Conservation (phyloP, 106 monocot species). For the Narthecium ossifragum region DNA sequence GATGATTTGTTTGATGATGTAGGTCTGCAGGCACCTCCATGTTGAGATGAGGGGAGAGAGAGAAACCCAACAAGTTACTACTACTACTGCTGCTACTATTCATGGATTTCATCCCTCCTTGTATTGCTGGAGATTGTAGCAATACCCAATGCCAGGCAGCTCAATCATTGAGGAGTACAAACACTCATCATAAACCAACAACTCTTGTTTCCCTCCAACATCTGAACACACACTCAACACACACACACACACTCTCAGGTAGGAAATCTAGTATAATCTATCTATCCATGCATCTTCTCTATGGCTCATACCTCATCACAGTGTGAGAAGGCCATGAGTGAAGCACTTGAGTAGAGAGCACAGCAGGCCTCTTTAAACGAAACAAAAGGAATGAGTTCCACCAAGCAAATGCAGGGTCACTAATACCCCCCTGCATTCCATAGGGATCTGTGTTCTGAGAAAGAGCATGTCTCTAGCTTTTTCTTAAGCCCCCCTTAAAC, state of each 20-base stretch:
- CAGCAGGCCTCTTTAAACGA: conserved; percentile 17
- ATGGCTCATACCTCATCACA: no score
- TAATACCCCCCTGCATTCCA: conserved; percentile 37
- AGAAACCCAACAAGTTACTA: conserved; percentile 82
- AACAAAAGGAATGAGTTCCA: conserved; percentile 30
- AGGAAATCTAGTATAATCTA: background rate
- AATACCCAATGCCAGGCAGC: no score
- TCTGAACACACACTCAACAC: background rate
- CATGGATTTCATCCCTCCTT: conserved; percentile 63
- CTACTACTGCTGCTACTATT: conserved; percentile 13
- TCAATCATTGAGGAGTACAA: conserved; percentile 6
- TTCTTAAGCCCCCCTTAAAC: conserved; percentile 20
- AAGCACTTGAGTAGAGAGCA: background rate
- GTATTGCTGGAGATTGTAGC: no score
- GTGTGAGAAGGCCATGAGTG: no score
- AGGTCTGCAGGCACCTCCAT: conserved; percentile 49
- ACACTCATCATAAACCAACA: background rate
- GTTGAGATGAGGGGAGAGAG: conserved; percentile 76
- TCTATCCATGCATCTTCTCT: background rate
- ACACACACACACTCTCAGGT: background rate
- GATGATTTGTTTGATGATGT: background rate
- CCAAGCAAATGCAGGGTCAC: conserved; percentile 20
- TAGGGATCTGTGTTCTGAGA: conserved; percentile 97
- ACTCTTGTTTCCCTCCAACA: no score
- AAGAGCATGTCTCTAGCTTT: conserved; percentile 21